These are phyloP conservation scores for Paramecium pentaurelia DNA, from an alignment of 73 alveolate genomes.

Conservation along the genomic window DNA sequence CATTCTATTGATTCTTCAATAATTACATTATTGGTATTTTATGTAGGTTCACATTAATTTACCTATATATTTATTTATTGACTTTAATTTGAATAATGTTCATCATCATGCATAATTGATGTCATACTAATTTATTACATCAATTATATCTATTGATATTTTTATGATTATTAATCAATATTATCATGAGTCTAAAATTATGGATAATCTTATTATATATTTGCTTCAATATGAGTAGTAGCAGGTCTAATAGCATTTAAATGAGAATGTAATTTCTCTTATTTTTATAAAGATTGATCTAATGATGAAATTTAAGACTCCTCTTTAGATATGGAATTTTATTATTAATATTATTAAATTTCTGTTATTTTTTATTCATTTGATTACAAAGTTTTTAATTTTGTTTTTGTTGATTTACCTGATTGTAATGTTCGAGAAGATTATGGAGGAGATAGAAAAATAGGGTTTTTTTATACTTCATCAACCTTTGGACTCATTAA, in stretches of 20 bases:
- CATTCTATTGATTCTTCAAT: conserved; percentile 14
- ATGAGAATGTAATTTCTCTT: background rate
- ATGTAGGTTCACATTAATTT: background rate
- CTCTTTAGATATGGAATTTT: background rate
- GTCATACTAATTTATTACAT: background rate
- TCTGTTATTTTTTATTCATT: background rate
- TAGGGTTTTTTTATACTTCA: background rate
- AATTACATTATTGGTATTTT: background rate
- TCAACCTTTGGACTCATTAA: background rate
- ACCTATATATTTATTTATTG: background rate
- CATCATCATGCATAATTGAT: conserved; percentile 20
- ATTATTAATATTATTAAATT: background rate
- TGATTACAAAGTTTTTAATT: background rate
- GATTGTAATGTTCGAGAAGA: conserved; percentile 3
- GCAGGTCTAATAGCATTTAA: background rate
- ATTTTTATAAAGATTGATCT: background rate
- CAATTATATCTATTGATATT: background rate
- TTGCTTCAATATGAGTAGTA: background rate
- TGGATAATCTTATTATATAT: background rate
- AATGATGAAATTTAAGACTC: background rate
- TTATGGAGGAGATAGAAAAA: background rate
- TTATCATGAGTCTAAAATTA: background rate
- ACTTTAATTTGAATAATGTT: background rate
- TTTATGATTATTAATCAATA: background rate
- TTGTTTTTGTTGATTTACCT: background rate